Base-by-base conservation (phyloP, 805 yeast species). In the Metschnikowia matae region DNA sequence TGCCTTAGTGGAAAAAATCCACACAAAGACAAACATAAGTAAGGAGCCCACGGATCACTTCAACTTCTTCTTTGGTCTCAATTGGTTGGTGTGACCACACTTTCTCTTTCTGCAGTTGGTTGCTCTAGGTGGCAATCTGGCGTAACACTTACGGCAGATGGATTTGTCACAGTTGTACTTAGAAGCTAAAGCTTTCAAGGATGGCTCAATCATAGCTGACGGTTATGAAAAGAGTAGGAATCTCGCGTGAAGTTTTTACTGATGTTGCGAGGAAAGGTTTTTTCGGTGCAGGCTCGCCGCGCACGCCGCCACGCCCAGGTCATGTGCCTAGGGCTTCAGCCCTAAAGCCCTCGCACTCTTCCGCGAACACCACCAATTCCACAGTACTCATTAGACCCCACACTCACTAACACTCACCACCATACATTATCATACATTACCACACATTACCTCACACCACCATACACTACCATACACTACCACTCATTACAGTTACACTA, bases 31-130 rank as follows among this genome's bases (percentile, higher is more conserved):
- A 52, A 50, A 48, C 55, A 49, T 40, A 47, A 50, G 46, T 49
- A 47, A 48, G 40, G 44, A 52, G 52, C 58, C 58, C 58, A 71
- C 68, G 72, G 79, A 75, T 79, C 81, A 91, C 84, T 91, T 90
- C 77, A 89, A 85, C 91, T 92, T 92, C 96, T 92, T 92, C 96
- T 92, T 94, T 81, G 98, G 98, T 85, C 99, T 90, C 80, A 94
- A 89, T 84, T 94, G 99, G 86, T 94, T 94, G 77, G 97, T 84
- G 95, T 94, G 99, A 74, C 99, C 99, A 82, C 99, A 94, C 87
- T 94, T 94, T 89, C 97, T 90, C 98, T 94, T 94, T 85, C 99
- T 90, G 87, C 99, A 94, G 97, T 94, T 94, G 80, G 98, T 94
- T 70, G 99, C 99, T 88, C 98, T 95, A 81, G 99, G 97, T 74